Conservation (phyloP, 148 eudicot species). For the Chenopodium formosanum region DNA sequence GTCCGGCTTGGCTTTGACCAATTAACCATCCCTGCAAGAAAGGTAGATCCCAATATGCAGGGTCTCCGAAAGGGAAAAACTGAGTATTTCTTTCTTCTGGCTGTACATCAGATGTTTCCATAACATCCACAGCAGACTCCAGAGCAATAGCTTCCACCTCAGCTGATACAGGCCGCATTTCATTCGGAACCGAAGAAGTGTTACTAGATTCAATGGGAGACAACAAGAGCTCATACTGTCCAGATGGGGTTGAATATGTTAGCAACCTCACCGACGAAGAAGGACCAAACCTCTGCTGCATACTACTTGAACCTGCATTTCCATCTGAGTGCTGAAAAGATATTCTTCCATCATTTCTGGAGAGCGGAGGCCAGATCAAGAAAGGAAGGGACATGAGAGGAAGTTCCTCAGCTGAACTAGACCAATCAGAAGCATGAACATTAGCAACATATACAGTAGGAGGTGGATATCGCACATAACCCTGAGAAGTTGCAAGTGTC, state of each 20-base stretch:
- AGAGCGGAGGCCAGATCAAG: conserved; percentile 60
- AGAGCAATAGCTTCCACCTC: conserved; percentile 44
- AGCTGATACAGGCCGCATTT: conserved; percentile 35
- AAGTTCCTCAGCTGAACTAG: conserved; percentile 53
- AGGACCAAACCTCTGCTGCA: conserved; percentile 57
- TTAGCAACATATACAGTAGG: conserved; percentile 88
- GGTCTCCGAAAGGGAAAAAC: conserved; percentile 71
- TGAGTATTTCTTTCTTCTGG: conserved; percentile 68
- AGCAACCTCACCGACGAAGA: conserved; percentile 81
- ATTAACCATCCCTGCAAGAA: conserved; percentile 97
- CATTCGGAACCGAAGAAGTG: conserved; percentile 49
- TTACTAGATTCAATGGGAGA: conserved; percentile 66
- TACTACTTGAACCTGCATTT: conserved; percentile 36
- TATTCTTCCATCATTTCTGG: conserved; percentile 51
- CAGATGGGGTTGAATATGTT: conserved; percentile 91
- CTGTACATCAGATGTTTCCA: conserved; percentile 64
- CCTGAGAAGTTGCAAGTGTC: conserved; percentile 88
- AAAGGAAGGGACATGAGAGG: conserved; percentile 66
- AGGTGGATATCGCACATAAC: conserved; percentile 86
- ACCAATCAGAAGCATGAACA: conserved; percentile 49
- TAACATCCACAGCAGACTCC: conserved; percentile 48
- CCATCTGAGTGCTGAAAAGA: conserved; percentile 51
- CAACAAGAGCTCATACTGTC: conserved; percentile 85
- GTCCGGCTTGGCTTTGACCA: conserved; percentile 97
- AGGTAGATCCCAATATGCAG: conserved; percentile 83